Evolutionary conservation across 23 red algal species (phyloP).

Genomic region (Gracilaria domingensis): DNA sequence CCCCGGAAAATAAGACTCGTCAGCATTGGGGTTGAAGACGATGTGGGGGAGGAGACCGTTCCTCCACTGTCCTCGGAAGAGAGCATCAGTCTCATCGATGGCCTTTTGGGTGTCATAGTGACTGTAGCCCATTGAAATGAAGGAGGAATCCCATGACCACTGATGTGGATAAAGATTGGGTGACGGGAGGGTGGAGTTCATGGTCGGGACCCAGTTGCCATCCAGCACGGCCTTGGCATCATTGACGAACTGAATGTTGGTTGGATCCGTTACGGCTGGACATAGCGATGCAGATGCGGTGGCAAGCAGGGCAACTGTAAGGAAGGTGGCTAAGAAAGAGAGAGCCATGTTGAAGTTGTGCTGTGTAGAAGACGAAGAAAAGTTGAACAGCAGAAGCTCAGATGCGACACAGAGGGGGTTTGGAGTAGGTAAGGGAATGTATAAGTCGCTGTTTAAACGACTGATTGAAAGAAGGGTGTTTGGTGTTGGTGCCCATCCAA

Average conservation of each 20-base stretch:
- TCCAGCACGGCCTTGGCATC: conserved; percentile 41
- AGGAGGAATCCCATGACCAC: conserved; percentile 77
- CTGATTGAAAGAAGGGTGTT: conserved; percentile 1
- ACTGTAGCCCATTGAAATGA: conserved; percentile 73
- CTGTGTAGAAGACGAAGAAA: background rate
- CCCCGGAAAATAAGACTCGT: conserved; percentile 74
- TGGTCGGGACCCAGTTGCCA: conserved; percentile 47
- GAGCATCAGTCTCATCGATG: conserved; percentile 53
- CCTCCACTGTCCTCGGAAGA: conserved; percentile 72
- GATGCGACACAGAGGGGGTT: conserved; percentile 17
- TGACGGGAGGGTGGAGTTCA: conserved; percentile 72
- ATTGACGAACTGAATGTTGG: background rate
- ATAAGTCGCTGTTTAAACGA: conserved; percentile 43
- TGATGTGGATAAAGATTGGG: conserved; percentile 68
- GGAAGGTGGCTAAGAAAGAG: background rate
- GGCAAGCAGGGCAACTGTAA: background rate
- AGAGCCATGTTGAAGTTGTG: background rate
- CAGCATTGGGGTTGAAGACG: conserved; percentile 71
- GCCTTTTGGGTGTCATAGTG: conserved; percentile 65
- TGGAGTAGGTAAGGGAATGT: conserved; percentile 34
- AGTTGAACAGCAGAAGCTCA: too few relatives aligned
- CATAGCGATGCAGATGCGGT: background rate
- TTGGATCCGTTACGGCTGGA: conserved; percentile 28
- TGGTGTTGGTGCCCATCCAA: conserved; percentile 19
- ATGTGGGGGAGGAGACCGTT: conserved; percentile 69